phyloP scores from a whole-genome alignment of 805 yeast species.

The Spencermartinsiella europaea region DNA sequence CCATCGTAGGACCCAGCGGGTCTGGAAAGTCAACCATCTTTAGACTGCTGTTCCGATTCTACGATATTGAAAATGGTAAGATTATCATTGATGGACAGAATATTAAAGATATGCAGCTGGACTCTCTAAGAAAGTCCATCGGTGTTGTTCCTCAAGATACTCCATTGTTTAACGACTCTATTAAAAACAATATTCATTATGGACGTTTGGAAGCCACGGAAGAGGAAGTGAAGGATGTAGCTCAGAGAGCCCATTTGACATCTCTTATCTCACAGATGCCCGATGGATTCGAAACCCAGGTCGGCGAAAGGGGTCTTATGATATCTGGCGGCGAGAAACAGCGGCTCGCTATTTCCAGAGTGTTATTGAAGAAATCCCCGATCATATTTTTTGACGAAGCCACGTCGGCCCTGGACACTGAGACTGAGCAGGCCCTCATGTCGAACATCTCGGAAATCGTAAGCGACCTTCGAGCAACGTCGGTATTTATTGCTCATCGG shows the following conservation, averaged over 20 bases:
- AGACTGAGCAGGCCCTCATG: constrained; percentile 82
- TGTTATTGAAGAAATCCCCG: constrained; percentile 79
- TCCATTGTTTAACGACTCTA: constrained; percentile 88
- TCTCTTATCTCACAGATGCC: constrained; percentile 66
- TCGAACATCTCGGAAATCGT: constrained; percentile 68
- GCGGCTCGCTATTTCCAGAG: constrained; percentile 86
- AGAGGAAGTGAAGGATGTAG: constrained; percentile 60
- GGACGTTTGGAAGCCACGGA: constrained; percentile 73
- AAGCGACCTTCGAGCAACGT: constrained; percentile 55
- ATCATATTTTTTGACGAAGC: constrained; percentile 97
- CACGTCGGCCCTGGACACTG: constrained; percentile 90
- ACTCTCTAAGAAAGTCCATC: constrained; percentile 63
- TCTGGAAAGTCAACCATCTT: constrained; percentile 91
- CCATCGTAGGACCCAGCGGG: constrained; percentile 95
- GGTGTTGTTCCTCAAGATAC: constrained; percentile 99
- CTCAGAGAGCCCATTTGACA: constrained; percentile 65
- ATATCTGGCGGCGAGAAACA: constrained; percentile 99
- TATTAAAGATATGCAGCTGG: constrained; percentile 65
- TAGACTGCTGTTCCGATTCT: constrained; percentile 79
- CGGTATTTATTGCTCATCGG: constrained; percentile 89
- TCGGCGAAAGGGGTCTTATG: constrained; percentile 97
- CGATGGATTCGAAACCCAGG: constrained; percentile 77
- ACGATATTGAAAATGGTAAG: constrained; percentile 74
- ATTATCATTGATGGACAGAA: constrained; percentile 88
- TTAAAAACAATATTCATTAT: constrained; percentile 79